Percentiles rank a stretch among this genome's conserved stretches.
Conservation (phyloP, 192 early-diverging fungal genomes). For the Allomyces arbusculus region DNA sequence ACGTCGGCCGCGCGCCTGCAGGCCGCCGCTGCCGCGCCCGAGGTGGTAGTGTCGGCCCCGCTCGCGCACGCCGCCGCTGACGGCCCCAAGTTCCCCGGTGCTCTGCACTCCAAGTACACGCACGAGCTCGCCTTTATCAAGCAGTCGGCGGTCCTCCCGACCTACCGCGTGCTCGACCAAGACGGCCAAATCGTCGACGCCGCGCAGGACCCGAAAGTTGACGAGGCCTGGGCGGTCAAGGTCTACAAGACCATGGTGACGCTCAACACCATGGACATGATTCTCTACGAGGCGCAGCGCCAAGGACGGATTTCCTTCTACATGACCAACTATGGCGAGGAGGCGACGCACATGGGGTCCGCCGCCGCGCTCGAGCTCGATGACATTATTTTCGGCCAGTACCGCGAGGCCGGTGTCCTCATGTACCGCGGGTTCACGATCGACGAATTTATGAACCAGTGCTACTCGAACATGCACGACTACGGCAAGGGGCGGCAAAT, state of each 20-base stretch:
- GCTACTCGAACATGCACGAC: conserved; percentile 75
- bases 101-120: conserved; percentile 37
- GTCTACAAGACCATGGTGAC: conserved; percentile 85
- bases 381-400: conserved; percentile 94
- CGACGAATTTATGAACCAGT: conserved; percentile 92
- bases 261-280: conserved; percentile 77
- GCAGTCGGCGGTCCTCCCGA: conserved; percentile 49
- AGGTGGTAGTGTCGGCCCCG: too few species aligned
- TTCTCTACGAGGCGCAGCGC: conserved; percentile 93
- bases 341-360: conserved; percentile 71
- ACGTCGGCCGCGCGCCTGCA: too few species aligned
- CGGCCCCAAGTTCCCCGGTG: conserved; percentile 32
- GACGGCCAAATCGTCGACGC: conserved; percentile 55
- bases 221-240: conserved; percentile 47
- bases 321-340: conserved; percentile 98
- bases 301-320: conserved; percentile 97
- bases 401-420: conserved; percentile 85
- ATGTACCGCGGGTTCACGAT: conserved; percentile 88
- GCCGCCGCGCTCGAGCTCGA: conserved; percentile 67
- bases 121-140: conserved; percentile 40
- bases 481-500: conserved; percentile 91
- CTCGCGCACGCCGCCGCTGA: too few species aligned
- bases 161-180: conserved; percentile 84
- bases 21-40: too few species aligned
- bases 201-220: conserved; percentile 48